Evolutionary conservation across 371 early-diverging fungal species (phyloP).

Genomic region (Sporodiniella umbellata): DNA sequence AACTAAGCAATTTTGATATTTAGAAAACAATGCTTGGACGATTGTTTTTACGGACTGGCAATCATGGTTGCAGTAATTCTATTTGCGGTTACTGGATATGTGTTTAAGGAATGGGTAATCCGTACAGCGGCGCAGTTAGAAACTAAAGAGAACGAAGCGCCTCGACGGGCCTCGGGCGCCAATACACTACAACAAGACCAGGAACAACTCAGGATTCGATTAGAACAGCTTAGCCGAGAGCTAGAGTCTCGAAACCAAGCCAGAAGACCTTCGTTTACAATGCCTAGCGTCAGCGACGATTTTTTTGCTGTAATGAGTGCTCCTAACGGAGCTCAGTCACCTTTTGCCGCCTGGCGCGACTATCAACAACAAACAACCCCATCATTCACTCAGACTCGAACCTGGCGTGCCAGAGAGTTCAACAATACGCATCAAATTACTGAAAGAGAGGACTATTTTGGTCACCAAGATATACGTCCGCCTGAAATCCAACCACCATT

Average conservation of each 20-base stretch:
- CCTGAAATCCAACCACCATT: too few species aligned
- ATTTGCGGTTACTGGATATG: conserved; percentile 68
- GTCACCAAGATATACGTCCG: background rate
- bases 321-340: conserved; percentile 19
- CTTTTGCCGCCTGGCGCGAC: conserved; percentile 23
- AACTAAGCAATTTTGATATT: too few species aligned
- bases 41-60: conserved; percentile 83
- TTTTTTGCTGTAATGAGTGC: background rate
- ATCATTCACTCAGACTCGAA: conserved; percentile 36
- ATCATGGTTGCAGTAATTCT: conserved; percentile 71
- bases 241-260: conserved; percentile 1
- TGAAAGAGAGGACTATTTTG: conserved; percentile 11
- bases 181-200: conserved; percentile 1
- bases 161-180: too few species aligned
- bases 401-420: conserved; percentile 11
- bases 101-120: conserved; percentile 82
- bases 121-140: conserved; percentile 52
- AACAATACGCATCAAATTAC: background rate
- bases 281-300: conserved; percentile 1
- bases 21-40: conserved; percentile 42
- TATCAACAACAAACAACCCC: conserved; percentile 30
- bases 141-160: background rate
- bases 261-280: background rate
- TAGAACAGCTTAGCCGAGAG: conserved; percentile 13
- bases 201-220: conserved; percentile 1